Conservation (phyloP, 805 yeast species). For the Ogataea populi-albae region DNA sequence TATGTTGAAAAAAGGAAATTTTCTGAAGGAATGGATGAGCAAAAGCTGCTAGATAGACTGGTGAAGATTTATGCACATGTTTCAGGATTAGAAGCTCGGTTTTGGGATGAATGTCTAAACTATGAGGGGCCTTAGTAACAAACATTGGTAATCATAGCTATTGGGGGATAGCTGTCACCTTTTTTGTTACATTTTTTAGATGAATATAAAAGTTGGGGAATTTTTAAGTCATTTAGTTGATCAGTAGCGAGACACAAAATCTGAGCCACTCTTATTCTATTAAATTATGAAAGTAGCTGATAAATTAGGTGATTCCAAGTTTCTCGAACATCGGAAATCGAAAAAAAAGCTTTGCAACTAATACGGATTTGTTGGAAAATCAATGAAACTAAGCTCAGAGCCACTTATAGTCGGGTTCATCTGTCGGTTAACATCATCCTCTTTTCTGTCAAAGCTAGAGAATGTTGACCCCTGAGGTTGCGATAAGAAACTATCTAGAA, state of each 20-base stretch:
- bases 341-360: not conserved
- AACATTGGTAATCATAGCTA: constrained; percentile 4
- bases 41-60: constrained; percentile 42
- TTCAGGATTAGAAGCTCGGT: constrained; percentile 56
- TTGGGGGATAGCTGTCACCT: not conserved
- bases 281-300: too few relatives aligned
- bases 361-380: constrained; percentile 5
- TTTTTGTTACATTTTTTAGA: not conserved
- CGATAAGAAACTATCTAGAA: constrained; percentile 8
- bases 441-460: too few relatives aligned
- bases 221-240: too few relatives aligned
- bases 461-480: too few relatives aligned
- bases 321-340: too few relatives aligned
- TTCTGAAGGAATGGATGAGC: constrained; percentile 37
- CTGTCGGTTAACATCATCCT: too few relatives aligned
- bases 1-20: constrained; percentile 20
- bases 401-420: constrained; percentile 1
- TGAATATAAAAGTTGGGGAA: constrained; percentile 3
- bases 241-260: too few relatives aligned
- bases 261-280: too few relatives aligned
- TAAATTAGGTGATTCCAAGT: too few relatives aligned
- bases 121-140: constrained; percentile 7
- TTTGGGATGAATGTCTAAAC: constrained; percentile 54
- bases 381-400: constrained; percentile 8
- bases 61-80: constrained; percentile 59